phyloP scores from a whole-genome alignment of 2,329 filamentous ascomycete genomes.

The Colletotrichum sp. region DNA sequence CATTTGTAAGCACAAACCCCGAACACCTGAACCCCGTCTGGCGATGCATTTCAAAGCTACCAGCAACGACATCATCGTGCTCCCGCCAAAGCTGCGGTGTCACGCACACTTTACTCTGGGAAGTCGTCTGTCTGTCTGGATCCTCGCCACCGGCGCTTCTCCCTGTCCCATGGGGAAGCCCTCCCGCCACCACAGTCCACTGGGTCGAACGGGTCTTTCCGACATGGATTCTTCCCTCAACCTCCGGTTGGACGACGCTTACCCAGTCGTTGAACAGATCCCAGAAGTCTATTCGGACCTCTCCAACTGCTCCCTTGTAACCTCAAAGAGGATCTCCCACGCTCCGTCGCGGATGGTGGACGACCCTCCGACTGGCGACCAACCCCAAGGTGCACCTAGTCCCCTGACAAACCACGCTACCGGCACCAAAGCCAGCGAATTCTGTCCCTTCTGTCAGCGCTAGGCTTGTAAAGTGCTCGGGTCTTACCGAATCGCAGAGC shows the following conservation, averaged over 20 bases:
- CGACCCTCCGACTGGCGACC: background rate
- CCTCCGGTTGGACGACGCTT: background rate
- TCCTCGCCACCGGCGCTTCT: background rate
- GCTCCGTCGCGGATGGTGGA: background rate
- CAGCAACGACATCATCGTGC: background rate
- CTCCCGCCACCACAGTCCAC: background rate
- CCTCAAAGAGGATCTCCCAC: background rate
- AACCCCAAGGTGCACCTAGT: background rate
- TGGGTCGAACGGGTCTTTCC: background rate
- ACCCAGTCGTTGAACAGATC: background rate
- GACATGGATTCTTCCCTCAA: background rate
- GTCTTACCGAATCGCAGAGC: background rate
- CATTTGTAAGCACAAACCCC: background rate
- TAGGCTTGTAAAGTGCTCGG: background rate
- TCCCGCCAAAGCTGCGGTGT: background rate
- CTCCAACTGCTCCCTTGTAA: background rate
- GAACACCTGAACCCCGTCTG: background rate
- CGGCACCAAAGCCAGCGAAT: background rate
- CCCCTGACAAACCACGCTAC: background rate
- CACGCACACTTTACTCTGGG: background rate
- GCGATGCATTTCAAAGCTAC: background rate
- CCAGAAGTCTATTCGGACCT: constrained; percentile 2
- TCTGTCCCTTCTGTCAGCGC: background rate
- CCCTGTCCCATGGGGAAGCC: background rate
- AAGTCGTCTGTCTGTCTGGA: background rate